Percentiles rank a stretch among this genome's conserved stretches.
Conservation (phyloP, 202 grass and related monocot species). For the Brachypodium distachyon region DNA sequence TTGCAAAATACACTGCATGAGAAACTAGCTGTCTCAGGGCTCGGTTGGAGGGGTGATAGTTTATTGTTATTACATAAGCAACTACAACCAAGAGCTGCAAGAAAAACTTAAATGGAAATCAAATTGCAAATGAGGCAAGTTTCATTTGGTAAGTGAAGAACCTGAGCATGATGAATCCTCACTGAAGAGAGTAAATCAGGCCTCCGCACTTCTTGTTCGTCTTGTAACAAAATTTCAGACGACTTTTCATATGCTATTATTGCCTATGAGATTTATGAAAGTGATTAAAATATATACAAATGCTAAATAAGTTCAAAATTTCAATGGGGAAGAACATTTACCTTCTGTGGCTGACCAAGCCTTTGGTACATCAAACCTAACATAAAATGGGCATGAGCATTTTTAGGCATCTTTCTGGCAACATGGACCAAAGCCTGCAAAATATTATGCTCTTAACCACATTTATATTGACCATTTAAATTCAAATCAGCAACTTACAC, state of each 20-base stretch:
- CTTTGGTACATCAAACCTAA: constrained; percentile 98
- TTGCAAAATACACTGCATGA: constrained; percentile 85
- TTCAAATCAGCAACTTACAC: neutral
- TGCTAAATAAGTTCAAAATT: constrained; percentile 7
- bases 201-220: constrained; percentile 83
- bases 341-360: constrained; percentile 97
- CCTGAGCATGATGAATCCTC: constrained; percentile 95
- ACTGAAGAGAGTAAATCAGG: constrained; percentile 87
- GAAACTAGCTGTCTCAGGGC: neutral
- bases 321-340: constrained; percentile 20
- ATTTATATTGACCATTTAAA: neutral
- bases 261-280: constrained; percentile 52
- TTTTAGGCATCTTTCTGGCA: constrained; percentile 84
- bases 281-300: constrained; percentile 19
- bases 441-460: neutral
- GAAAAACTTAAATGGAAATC: neutral
- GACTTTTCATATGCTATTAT: constrained; percentile 86
- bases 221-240: constrained; percentile 84
- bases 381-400: constrained; percentile 95
- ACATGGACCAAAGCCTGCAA: constrained; percentile 85
- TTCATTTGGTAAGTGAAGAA: constrained; percentile 20
- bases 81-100: neutral
- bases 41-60: neutral
- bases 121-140: neutral
- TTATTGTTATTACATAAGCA: neutral